Evolutionary conservation across 192 early-diverging fungal genomes (phyloP).

Genomic region (Haplosporangium gracile): DNA sequence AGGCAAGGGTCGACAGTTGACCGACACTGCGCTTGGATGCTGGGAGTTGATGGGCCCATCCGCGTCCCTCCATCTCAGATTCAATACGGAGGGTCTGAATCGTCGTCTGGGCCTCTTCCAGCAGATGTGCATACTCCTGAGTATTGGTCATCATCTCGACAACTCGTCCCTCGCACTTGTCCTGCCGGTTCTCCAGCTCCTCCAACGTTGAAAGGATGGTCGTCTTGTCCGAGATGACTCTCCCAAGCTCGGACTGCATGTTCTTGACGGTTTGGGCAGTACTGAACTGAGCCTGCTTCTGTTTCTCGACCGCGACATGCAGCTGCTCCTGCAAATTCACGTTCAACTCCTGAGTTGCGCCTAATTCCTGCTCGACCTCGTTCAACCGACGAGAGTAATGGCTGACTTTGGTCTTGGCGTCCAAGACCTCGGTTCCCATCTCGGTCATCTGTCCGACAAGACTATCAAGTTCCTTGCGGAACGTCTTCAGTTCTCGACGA

Average conservation of each 20-base stretch:
- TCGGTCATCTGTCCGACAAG: conserved; percentile 68
- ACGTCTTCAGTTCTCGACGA: conserved; percentile 64
- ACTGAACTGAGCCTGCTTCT: conserved; percentile 66
- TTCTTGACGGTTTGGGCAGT: conserved; percentile 69
- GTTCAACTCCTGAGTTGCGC: conserved; percentile 69
- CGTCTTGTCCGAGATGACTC: conserved; percentile 65
- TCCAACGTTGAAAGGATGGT: conserved; percentile 63
- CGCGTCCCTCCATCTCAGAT: conserved; percentile 56
- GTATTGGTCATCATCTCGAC: conserved; percentile 69
- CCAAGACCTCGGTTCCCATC: conserved; percentile 69
- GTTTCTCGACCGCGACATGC: conserved; percentile 60
- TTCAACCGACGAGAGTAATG: conserved; percentile 65
- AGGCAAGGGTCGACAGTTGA: conserved; percentile 33
- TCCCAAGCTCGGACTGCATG: conserved; percentile 68
- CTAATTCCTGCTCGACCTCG: conserved; percentile 69
- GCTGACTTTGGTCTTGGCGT: conserved; percentile 65
- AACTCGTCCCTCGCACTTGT: conserved; percentile 66
- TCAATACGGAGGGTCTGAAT: conserved; percentile 64
- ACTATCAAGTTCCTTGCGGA: conserved; percentile 68
- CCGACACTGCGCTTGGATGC: neutral
- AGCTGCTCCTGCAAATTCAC: conserved; percentile 67
- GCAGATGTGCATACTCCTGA: conserved; percentile 68
- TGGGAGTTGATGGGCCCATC: conserved; percentile 18
- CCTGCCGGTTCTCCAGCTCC: conserved; percentile 66
- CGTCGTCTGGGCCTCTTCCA: conserved; percentile 71